These are phyloP conservation scores for Verticillium isaacii DNA, from an alignment of 2,329 filamentous ascomycete species.

Conservation along the genomic window DNA sequence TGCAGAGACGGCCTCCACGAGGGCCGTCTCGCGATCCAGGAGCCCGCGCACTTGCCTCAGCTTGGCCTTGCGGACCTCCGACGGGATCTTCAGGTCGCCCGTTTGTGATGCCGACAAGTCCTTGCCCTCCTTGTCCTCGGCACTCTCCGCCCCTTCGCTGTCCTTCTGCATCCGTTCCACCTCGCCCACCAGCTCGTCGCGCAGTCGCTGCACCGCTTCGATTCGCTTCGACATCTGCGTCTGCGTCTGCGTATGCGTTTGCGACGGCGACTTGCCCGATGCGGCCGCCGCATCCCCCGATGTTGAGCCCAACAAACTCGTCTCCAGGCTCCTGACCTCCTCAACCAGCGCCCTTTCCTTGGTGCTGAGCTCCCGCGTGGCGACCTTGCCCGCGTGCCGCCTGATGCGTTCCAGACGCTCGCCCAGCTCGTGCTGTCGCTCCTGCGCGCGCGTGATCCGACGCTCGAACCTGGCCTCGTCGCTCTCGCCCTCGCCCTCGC, in stretches of 20 bases:
- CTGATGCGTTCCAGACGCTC: conserved; percentile 56
- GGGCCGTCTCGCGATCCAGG: conserved; percentile 60
- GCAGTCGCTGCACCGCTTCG: conserved; percentile 49
- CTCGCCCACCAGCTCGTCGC: conserved; percentile 48
- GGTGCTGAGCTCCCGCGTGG: conserved; percentile 35
- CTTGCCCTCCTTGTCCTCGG: conserved; percentile 9
- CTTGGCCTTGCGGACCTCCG: conserved; percentile 58
- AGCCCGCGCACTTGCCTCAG: conserved; percentile 58
- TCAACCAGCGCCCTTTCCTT: conserved; percentile 42
- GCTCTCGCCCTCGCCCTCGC: conserved; percentile 41
- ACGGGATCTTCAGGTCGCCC: conserved; percentile 47
- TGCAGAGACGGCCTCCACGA: conserved; percentile 62
- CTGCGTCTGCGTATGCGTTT: conserved; percentile 21
- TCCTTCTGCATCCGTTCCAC: conserved; percentile 36
- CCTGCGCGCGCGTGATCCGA: conserved; percentile 49
- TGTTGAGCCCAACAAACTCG: conserved; percentile 31
- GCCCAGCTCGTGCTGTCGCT: conserved; percentile 51
- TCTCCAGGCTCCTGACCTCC: conserved; percentile 50
- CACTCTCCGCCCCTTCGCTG: conserved; percentile 15
- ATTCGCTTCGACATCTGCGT: conserved; percentile 53
- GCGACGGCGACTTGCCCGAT: conserved; percentile 25
- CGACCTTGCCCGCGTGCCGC: conserved; percentile 35
- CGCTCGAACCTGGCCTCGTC: conserved; percentile 54
- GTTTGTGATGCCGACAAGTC: conserved; percentile 25
- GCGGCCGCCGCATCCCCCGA: conserved; percentile 1